Evolutionary conservation across 129 eudicot genomes (phyloP), one percentile per base, ranked within the genome.

Genomic region (Centaurea solstitialis): DNA sequence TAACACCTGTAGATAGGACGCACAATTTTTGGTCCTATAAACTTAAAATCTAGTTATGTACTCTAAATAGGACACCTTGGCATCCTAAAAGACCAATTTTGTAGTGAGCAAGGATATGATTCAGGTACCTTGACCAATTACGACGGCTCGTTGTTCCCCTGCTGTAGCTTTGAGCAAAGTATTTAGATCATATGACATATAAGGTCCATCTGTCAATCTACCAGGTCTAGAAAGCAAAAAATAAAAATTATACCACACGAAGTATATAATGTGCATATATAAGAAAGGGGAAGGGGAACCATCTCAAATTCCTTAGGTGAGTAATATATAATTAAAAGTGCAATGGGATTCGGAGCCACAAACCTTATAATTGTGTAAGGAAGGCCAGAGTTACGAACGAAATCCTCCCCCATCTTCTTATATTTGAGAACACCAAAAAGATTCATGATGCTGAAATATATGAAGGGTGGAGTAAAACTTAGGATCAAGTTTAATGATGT

Each of bases 301-400:
- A 64, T 80, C 39, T 24, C 7, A 39, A 53, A 28, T 45, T 47
- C 22, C 45, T 33, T 15, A 18, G 21, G 28, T 9, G 28, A 72
- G 5, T 71, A 26, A n/a, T n/a, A 7, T 37, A 69, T 13, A 13
- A n/a, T 53, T 72, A n/a, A 57, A 69, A 18, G 80, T 33, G 69
- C 24, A 69, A 74, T 10, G 62, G 62, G 76, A 57, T 45, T 26
- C 23, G 8, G 37, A 22, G 33, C 1, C 6, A 39, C 74, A 72
- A n/a, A 96, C 99, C 99, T 96, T 86, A 96, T 85, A 80, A 96
- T 96, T 35, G 98, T n/a, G n/a, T 95, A n/a, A n/a, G n/a, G n/a
- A n/a, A n/a, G n/a, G n/a, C n/a, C n/a, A n/a, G n/a, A n/a, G n/a
- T n/a, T n/a, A n/a, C n/a, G n/a, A n/a, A n/a, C n/a, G n/a, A n/a